These are phyloP conservation scores for Tulasnella sp. DNA, from an alignment of 768 basidiomycete genomes.

Conservation along the genomic window DNA sequence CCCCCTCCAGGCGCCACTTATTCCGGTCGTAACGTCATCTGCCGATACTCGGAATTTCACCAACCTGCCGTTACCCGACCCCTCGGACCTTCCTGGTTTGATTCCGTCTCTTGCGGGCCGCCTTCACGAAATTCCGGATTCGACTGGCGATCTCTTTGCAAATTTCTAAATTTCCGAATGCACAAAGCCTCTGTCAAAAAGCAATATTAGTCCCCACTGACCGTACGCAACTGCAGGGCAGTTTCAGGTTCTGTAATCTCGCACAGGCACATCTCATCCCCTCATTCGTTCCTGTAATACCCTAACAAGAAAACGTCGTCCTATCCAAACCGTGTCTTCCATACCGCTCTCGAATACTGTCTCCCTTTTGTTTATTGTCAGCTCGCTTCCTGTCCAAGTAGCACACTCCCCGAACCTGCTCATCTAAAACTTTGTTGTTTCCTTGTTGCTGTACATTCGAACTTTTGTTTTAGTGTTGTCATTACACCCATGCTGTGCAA, in stretches of 20 bases:
- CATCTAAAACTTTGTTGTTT: neutral
- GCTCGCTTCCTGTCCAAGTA: neutral
- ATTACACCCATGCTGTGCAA: neutral
- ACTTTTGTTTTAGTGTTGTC: neutral
- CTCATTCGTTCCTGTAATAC: slow-evolving; percentile 2
- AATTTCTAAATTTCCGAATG: neutral
- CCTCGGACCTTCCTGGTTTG: slow-evolving; percentile 24
- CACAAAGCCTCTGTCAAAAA: neutral
- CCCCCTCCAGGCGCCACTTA: slow-evolving; percentile 18
- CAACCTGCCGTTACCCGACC: slow-evolving; percentile 25
- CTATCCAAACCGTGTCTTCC: neutral
- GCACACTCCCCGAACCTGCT: neutral
- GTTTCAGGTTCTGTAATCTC: neutral
- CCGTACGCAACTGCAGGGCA: neutral
- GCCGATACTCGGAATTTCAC: slow-evolving; percentile 86
- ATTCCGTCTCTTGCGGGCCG: slow-evolving; percentile 17
- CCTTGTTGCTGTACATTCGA: neutral
- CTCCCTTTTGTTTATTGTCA: neutral
- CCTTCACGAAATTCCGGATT: slow-evolving; percentile 13
- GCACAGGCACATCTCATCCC: neutral
- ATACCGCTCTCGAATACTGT: neutral
- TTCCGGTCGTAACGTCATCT: slow-evolving; percentile 53
- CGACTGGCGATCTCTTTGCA: slow-evolving; percentile 18
- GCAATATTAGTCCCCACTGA: neutral
- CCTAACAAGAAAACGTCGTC: neutral